Percentiles rank a stretch among this genome's conserved stretches.
phyloP scores from a whole-genome alignment of 2,329 filamentous ascomycete genomes.

The Phoma sp. region DNA sequence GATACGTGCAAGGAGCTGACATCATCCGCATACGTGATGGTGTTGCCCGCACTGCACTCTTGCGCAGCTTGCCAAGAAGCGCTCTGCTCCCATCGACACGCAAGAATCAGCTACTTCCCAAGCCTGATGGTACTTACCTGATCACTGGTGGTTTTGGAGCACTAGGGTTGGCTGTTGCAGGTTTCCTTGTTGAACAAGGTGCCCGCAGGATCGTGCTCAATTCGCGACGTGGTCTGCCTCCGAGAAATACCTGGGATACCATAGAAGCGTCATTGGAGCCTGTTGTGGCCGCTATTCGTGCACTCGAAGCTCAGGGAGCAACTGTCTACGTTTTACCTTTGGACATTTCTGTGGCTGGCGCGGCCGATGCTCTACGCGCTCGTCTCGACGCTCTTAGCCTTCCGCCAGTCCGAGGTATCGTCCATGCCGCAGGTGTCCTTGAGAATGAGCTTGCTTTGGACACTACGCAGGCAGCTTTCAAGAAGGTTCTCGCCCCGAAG shows the following conservation, averaged over 20 bases:
- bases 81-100: constrained; percentile 3
- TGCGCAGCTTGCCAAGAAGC: constrained; percentile 9
- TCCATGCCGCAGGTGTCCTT: constrained; percentile 5
- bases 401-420: constrained; percentile 2
- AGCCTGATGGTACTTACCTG: constrained; percentile 12
- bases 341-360: neutral
- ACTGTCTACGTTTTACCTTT: neutral
- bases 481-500: constrained; percentile 1
- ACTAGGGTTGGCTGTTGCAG: constrained; percentile 1
- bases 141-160: constrained; percentile 15
- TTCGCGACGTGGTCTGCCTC: constrained; percentile 1
- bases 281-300: neutral
- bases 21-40: constrained; percentile 12
- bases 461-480: neutral
- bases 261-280: neutral
- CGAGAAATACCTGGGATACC: neutral
- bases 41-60: constrained; percentile 7
- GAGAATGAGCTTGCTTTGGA: neutral
- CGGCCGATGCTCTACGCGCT: neutral
- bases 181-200: constrained; percentile 3
- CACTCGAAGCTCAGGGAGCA: neutral
- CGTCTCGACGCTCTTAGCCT: constrained; percentile 1
- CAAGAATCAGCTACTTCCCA: constrained; percentile 8
- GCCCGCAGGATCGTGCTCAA: constrained; percentile 6
- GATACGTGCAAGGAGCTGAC: constrained; percentile 41